Percentiles rank a stretch among this genome's conserved stretches.
Evolutionary conservation across 106 monocot species (phyloP).

Genomic region (Narthecium ossifragum): DNA sequence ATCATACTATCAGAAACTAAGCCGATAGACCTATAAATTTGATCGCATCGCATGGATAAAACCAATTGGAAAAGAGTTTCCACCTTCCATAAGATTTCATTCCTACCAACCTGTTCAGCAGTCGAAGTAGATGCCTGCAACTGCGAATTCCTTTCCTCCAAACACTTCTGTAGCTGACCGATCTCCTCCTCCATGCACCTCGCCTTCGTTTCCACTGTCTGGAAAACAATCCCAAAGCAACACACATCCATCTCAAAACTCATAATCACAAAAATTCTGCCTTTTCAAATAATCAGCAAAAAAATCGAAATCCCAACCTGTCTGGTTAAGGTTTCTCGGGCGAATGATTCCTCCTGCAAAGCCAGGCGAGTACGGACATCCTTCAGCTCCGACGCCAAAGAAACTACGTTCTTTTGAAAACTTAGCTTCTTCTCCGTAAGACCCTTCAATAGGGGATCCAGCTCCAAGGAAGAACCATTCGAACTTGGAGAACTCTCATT

Average conservation of each 20-base stretch:
- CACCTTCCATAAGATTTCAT: too few species aligned
- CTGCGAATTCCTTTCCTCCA: slow-evolving; percentile 42
- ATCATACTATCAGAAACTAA: too few species aligned
- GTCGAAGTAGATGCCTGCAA: slow-evolving; percentile 30
- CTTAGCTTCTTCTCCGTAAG: slow-evolving; percentile 79
- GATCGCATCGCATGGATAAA: too few species aligned
- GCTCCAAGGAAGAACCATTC: slow-evolving; percentile 28
- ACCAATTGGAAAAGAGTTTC: too few species aligned
- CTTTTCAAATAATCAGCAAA: not conserved
- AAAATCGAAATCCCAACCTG: slow-evolving; percentile 30
- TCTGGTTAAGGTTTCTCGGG: slow-evolving; percentile 40
- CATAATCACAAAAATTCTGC: slow-evolving; percentile 2
- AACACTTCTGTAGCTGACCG: slow-evolving; percentile 35
- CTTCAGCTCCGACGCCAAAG: slow-evolving; percentile 73
- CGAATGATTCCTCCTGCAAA: slow-evolving; percentile 50
- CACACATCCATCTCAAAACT: too few species aligned
- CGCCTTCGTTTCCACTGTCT: slow-evolving; percentile 70
- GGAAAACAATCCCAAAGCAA: not conserved
- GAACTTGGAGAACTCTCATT: not conserved
- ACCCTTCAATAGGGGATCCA: slow-evolving; percentile 86
- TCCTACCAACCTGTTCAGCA: slow-evolving; percentile 50
- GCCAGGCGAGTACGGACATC: slow-evolving; percentile 53
- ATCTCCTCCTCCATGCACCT: slow-evolving; percentile 78
- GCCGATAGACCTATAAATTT: too few species aligned
- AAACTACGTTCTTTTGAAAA: slow-evolving; percentile 57